Base-by-base conservation (phyloP, 176 grass and related monocot genomes). In the Triticum monococcum region DNA sequence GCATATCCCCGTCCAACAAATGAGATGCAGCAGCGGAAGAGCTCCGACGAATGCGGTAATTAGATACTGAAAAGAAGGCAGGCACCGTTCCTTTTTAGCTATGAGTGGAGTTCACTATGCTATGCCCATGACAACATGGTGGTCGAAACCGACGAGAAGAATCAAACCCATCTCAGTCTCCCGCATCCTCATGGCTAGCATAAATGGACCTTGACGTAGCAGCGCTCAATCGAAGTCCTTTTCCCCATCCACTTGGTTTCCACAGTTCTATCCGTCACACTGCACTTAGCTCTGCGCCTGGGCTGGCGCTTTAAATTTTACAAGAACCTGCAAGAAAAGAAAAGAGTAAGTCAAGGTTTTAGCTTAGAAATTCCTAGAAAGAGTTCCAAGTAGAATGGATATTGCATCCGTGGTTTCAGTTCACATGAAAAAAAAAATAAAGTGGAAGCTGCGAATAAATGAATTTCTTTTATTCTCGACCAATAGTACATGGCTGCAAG, bases 191-290 rank as follows among this genome's bases (percentile, higher is more conserved):
- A 31, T 20, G n/a, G 32, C 38, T 52, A 62, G 50, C 46, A 5
- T 28, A 25, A 31, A 30, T 56, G 40, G 22, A 31, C 72, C 28
- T 38, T 64, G 83, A 81, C 48, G 48, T 62, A 78, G 61, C 16
- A 4, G 56, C 22, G 56, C 32, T 67, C 79, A 59, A 28, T 68
- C 81, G 1, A 80, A 84, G 80, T 61, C 65, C 36, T 26, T 60
- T 78, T 63, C 30, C 24, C 56, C 45, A 83, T 72, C 65, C 64
- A 83, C 66, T 65, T 77, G 60, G 26, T 85, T 85, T 66, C 50
- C 72, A 46, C 14, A 25, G 20, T 75, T 64, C 72, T 7, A 78
- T 64, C 31, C 24, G 63, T 30, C 36, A n/a, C 7, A 11, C 26
- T 28, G 11, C 81, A 75, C 67, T 28, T 17, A 30, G 72, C 71